phyloP scores from a whole-genome alignment of 768 basidiomycete species.

The Pisolithus sp. region DNA sequence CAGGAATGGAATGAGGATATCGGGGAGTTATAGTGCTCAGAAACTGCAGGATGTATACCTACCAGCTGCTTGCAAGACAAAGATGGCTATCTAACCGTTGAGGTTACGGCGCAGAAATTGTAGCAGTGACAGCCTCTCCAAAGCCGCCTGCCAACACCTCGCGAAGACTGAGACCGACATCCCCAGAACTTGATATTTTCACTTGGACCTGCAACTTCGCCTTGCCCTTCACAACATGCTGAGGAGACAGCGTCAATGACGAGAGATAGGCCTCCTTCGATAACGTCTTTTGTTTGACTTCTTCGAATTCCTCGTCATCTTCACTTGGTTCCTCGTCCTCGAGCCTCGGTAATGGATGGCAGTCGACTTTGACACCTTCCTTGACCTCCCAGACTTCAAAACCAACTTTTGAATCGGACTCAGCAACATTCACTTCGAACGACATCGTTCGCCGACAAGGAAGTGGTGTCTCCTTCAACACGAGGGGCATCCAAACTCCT shows the following conservation, averaged over 20 bases:
- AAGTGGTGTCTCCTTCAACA: slow-evolving; percentile 65
- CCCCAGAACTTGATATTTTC: slow-evolving; percentile 28
- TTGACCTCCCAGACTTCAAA: slow-evolving; percentile 76
- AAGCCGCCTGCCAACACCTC: slow-evolving; percentile 31
- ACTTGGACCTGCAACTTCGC: slow-evolving; percentile 46
- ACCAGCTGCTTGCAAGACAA: not conserved
- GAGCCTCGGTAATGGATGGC: slow-evolving; percentile 40
- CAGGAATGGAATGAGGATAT: slow-evolving; percentile 61
- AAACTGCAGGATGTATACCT: not conserved
- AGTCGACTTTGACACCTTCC: slow-evolving; percentile 61
- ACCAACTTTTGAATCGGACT: slow-evolving; percentile 35
- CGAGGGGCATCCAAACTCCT: slow-evolving; percentile 59
- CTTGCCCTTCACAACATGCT: slow-evolving; percentile 39
- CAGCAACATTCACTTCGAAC: slow-evolving; percentile 50
- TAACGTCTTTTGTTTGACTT: slow-evolving; percentile 57
- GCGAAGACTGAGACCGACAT: slow-evolving; percentile 31
- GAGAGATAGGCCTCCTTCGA: slow-evolving; percentile 48
- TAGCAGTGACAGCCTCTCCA: slow-evolving; percentile 29
- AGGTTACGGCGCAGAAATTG: slow-evolving; percentile 11
- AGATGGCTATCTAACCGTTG: slow-evolving; percentile 4
- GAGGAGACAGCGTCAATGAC: slow-evolving; percentile 27
- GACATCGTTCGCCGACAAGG: slow-evolving; percentile 57
- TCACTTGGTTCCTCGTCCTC: slow-evolving; percentile 45
- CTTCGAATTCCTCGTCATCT: slow-evolving; percentile 52
- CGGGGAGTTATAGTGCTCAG: slow-evolving; percentile 29